phyloP scores from a whole-genome alignment of 1,139 yeast species.

The Taphrina flavorubra region DNA sequence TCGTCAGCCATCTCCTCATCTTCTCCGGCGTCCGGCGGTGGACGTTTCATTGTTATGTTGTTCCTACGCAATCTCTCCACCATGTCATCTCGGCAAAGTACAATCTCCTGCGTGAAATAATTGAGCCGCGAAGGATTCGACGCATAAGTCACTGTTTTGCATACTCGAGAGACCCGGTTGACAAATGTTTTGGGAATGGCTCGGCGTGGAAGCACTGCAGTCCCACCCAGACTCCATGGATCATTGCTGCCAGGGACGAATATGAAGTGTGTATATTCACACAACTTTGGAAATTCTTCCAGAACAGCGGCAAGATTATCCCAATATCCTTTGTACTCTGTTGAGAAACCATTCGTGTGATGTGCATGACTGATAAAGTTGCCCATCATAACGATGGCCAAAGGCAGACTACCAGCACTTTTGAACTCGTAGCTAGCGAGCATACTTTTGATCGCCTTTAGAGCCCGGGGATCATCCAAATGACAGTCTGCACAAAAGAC shows the following conservation, averaged over 20 bases:
- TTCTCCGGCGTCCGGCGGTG: not conserved
- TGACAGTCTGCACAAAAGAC: conserved; percentile 75
- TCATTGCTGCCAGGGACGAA: conserved; percentile 89
- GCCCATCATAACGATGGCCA: conserved; percentile 67
- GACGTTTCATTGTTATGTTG: conserved; percentile 54
- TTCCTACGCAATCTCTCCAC: conserved; percentile 73
- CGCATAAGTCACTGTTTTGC: conserved; percentile 70
- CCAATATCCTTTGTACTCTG: conserved; percentile 60
- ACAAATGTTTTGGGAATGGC: conserved; percentile 74
- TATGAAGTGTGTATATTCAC: conserved; percentile 59
- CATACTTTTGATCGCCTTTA: conserved; percentile 68
- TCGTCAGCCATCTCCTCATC: conserved; percentile 27
- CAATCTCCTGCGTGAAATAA: conserved; percentile 79
- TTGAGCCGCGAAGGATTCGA: conserved; percentile 79
- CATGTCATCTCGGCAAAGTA: conserved; percentile 72
- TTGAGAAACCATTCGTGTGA: conserved; percentile 57
- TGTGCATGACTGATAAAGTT: conserved; percentile 75
- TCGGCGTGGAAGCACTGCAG: conserved; percentile 69
- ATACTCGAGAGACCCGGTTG: conserved; percentile 66
- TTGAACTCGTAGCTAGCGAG: conserved; percentile 60
- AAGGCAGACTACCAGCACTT: conserved; percentile 58
- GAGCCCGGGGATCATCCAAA: conserved; percentile 63
- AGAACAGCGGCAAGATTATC: conserved; percentile 69
- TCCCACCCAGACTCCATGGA: conserved; percentile 86
- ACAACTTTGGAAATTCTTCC: conserved; percentile 58